Evolutionary conservation across 345 rosid genomes (phyloP).

Genomic region (Eucalyptus pauciflora): DNA sequence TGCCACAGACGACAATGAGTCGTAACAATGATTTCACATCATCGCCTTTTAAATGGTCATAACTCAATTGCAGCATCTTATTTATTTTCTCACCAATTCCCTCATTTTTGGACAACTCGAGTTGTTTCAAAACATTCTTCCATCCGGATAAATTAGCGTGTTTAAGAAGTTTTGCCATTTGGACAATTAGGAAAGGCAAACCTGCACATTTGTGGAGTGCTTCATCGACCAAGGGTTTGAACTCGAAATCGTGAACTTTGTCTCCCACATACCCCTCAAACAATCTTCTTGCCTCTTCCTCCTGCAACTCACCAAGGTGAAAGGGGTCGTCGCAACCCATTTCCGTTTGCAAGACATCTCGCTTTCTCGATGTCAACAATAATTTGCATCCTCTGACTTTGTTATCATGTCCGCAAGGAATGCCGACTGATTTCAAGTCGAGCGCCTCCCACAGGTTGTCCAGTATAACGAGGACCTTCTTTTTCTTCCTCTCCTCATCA

Average conservation of each 20-base stretch:
- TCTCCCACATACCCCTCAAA: not conserved
- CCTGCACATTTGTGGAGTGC: not conserved
- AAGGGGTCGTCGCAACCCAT: not conserved
- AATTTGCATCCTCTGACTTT: not conserved
- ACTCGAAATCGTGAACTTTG: not conserved
- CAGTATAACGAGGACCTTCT: not conserved
- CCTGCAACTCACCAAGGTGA: rapidly evolving
- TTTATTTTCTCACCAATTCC: not conserved
- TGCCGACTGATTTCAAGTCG: not conserved
- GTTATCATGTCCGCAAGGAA: not conserved
- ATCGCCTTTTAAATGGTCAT: not conserved
- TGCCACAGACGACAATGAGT: not conserved
- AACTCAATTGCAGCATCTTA: not conserved
- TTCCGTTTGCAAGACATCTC: not conserved
- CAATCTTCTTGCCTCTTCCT: not conserved
- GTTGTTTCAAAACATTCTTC: not conserved
- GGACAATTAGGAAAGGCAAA: too few species aligned
- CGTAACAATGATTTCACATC: too few species aligned
- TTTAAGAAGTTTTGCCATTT: not conserved
- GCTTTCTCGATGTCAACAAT: not conserved
- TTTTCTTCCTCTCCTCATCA: not conserved
- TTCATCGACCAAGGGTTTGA: not conserved
- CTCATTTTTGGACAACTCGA: too few species aligned
- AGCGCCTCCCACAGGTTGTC: not conserved
- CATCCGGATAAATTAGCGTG: not conserved